Conservation (phyloP, 2,329 filamentous ascomycete species). For the Elsinoe necatrix region DNA sequence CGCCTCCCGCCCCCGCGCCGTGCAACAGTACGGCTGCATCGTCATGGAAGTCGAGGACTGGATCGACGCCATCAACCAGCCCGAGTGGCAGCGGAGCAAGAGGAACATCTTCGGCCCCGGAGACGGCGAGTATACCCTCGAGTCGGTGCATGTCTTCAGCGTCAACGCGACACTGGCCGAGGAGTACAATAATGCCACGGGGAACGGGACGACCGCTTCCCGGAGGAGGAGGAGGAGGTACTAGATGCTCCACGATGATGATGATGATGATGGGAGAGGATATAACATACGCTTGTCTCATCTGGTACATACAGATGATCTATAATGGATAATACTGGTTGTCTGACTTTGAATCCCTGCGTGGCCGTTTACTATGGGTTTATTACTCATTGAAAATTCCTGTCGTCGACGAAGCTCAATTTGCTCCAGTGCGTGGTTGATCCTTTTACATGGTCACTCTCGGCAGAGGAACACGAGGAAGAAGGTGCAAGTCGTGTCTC, state of each 20-base stretch:
- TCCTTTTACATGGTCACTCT: no score
- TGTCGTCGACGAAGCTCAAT: no score
- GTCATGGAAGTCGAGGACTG: constrained; percentile 90
- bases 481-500: not conserved
- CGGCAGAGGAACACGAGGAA: not conserved
- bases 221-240: constrained; percentile 7
- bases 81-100: constrained; percentile 66
- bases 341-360: not conserved
- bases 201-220: not conserved
- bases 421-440: no score
- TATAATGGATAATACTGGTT: constrained; percentile 8
- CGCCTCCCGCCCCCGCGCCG: constrained; percentile 49
- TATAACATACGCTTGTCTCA: no score
- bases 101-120: constrained; percentile 42
- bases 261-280: not conserved
- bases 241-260: no score
- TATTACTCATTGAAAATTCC: no score
- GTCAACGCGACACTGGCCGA: constrained; percentile 23
- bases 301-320: no score
- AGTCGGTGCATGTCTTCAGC: constrained; percentile 39
- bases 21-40: constrained; percentile 71
- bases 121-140: constrained; percentile 36
- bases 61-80: constrained; percentile 90
- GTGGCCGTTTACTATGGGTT: no score
- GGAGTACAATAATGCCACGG: not conserved